A percentile compares a stretch with the other conserved stretches of the same genome.
Conservation (phyloP, 495 filamentous ascomycete genomes). For the Lasiosphaeriaceae sp. region DNA sequence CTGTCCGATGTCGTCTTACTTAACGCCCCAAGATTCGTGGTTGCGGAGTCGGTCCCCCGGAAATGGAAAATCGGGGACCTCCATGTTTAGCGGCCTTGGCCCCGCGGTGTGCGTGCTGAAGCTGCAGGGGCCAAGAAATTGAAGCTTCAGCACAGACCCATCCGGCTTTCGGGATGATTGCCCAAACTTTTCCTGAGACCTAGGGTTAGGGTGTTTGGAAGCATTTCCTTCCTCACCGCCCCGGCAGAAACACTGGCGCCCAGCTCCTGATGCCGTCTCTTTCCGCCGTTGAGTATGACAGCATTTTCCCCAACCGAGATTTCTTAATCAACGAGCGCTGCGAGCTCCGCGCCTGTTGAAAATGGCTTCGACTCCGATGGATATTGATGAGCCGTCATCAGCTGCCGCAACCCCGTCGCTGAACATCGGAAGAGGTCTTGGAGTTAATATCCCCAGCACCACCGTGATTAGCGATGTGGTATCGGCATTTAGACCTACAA, state of each 20-base stretch:
- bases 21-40: neutral
- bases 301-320: neutral
- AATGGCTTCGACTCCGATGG: slow-evolving; percentile 53
- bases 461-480: slow-evolving; percentile 46
- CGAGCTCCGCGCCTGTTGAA: neutral
- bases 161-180: slow-evolving; percentile 2
- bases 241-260: too few species aligned
- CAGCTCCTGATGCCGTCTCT: too few species aligned
- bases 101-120: neutral
- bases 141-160: slow-evolving; percentile 18
- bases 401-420: slow-evolving; percentile 34
- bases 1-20: too few species aligned
- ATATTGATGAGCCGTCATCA: slow-evolving; percentile 42
- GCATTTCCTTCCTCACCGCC: neutral
- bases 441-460: slow-evolving; percentile 28
- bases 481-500: slow-evolving; percentile 46
- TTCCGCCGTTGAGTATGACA: neutral
- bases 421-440: slow-evolving; percentile 37
- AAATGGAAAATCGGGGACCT: neutral
- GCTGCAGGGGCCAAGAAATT: neutral
- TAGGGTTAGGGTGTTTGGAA: neutral
- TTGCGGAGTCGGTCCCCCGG: slow-evolving; percentile 3
- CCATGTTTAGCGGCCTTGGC: neutral
- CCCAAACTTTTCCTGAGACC: too few species aligned
- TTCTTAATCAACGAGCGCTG: neutral